Conservation (phyloP, 768 basidiomycete species). For the Hygrocybe punicea region DNA sequence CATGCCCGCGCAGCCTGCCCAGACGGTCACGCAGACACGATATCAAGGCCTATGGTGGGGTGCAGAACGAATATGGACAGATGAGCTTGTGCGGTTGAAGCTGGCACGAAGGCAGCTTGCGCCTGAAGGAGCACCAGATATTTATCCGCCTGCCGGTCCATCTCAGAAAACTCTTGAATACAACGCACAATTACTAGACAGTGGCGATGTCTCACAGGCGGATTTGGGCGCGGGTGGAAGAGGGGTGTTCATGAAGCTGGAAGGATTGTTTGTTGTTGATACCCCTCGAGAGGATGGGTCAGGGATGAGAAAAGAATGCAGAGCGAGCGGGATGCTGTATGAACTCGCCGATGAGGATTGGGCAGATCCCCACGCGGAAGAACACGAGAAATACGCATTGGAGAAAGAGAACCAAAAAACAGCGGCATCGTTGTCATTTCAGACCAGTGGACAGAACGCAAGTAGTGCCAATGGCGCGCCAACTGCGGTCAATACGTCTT, state of each 20-base stretch:
- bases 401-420: not conserved
- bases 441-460: not conserved
- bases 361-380: slow-evolving; percentile 40
- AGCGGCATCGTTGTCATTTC: not conserved
- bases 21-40: slow-evolving; percentile 47
- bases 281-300: slow-evolving; percentile 40
- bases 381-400: not conserved
- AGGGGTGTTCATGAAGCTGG: slow-evolving; percentile 70
- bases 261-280: slow-evolving; percentile 64
- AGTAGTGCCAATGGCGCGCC: not conserved
- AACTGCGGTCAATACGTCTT: not conserved
- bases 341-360: slow-evolving; percentile 77
- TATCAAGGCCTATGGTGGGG: slow-evolving; percentile 91
- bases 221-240: slow-evolving; percentile 53
- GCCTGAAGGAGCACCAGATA: slow-evolving; percentile 57
- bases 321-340: slow-evolving; percentile 71
- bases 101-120: slow-evolving; percentile 63
- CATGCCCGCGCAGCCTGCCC: slow-evolving; percentile 16
- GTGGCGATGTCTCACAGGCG: slow-evolving; percentile 15
- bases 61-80: slow-evolving; percentile 81
- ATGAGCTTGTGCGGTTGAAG: slow-evolving; percentile 80
- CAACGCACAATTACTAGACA: slow-evolving; percentile 15
- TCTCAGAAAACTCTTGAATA: slow-evolving; percentile 32
- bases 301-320: slow-evolving; percentile 51
- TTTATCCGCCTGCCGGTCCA: slow-evolving; percentile 62